These are phyloP conservation scores for Pichia exigua DNA, from an alignment of 805 yeast species.

Conservation along the genomic window DNA sequence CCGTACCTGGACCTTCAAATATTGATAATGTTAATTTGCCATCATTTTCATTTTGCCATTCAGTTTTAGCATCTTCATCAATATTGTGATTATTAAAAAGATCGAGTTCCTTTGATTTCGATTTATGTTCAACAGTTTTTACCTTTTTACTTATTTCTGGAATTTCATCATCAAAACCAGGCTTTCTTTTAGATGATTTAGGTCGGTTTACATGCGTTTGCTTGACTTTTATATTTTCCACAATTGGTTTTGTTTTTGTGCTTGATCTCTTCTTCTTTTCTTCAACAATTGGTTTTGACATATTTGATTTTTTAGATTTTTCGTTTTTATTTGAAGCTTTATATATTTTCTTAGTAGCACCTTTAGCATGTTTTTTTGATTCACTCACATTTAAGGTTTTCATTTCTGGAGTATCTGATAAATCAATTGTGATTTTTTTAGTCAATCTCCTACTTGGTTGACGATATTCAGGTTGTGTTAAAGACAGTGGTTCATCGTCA, in stretches of 20 bases:
- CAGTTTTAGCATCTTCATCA: slow-evolving; percentile 30
- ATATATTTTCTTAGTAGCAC: background rate
- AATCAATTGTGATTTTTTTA: background rate
- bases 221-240: background rate
- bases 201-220: background rate
- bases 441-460: background rate
- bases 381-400: background rate
- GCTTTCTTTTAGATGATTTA: background rate
- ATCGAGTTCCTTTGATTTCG: background rate
- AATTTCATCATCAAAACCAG: background rate
- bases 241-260: background rate
- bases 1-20: slow-evolving; percentile 42
- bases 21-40: slow-evolving; percentile 38
- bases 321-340: background rate
- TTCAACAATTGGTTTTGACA: background rate
- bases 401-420: background rate
- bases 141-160: background rate
- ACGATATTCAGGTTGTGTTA: background rate
- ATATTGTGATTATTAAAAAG: background rate
- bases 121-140: background rate
- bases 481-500: slow-evolving; percentile 15
- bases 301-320: background rate
- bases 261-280: background rate
- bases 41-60: slow-evolving; percentile 40
- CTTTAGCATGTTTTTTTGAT: background rate